Percentiles rank a stretch among this genome's conserved stretches.
Conservation (phyloP, 2,329 filamentous ascomycete genomes). For the Aureobasidium subglaciale region DNA sequence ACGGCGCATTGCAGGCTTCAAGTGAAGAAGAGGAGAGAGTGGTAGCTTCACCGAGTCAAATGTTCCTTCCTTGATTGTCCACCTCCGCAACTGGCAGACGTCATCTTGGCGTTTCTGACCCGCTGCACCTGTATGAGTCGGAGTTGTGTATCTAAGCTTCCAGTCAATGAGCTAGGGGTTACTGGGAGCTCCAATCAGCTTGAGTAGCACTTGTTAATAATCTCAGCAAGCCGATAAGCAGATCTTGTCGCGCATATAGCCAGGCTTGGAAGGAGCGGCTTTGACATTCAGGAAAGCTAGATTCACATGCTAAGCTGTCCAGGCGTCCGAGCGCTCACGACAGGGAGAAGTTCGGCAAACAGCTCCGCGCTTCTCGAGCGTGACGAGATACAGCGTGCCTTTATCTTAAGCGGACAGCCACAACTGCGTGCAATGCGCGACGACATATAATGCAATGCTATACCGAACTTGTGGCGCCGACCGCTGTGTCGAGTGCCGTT, state of each 20-base stretch:
- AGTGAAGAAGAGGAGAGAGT: background rate
- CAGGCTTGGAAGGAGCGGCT: too few species aligned
- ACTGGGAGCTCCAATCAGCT: too few species aligned
- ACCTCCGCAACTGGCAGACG: background rate
- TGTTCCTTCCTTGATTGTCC: slow-evolving; percentile 9
- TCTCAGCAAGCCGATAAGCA: too few species aligned
- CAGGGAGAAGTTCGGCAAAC: background rate
- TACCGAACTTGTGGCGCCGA: slow-evolving; percentile 88
- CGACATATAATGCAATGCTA: slow-evolving; percentile 78
- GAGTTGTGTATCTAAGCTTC: too few species aligned
- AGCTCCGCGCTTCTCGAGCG: background rate
- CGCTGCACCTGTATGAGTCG: too few species aligned
- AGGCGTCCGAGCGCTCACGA: background rate
- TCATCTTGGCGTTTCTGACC: background rate
- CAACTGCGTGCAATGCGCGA: slow-evolving; percentile 12
- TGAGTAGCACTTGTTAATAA: too few species aligned
- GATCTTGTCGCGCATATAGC: too few species aligned
- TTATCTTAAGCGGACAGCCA: too few species aligned
- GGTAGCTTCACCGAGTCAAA: background rate
- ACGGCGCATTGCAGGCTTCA: background rate
- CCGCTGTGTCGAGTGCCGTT: slow-evolving; percentile 85
- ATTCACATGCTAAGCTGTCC: background rate
- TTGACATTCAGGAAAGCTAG: too few species aligned
- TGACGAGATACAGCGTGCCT: background rate
- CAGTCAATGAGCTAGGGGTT: too few species aligned